phyloP scores from a whole-genome alignment of 2,329 filamentous ascomycete genomes.

The Reticulascus tulasneorum region DNA sequence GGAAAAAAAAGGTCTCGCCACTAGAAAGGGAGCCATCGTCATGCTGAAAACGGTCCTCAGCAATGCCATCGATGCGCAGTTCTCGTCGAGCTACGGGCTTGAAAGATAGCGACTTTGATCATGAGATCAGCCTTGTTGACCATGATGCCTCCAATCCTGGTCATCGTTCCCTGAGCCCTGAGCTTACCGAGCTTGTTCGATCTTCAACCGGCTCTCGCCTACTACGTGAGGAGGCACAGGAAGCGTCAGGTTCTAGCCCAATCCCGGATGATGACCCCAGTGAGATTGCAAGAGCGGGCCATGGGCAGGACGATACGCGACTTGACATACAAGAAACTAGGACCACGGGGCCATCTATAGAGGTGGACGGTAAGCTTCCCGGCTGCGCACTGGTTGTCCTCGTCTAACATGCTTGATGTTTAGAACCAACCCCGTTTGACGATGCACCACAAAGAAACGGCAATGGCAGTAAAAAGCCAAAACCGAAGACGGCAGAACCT shows the following conservation, averaged over 20 bases:
- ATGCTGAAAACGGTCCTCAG: constrained; percentile 9
- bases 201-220: constrained; percentile 8
- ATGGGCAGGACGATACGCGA: background rate
- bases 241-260: background rate
- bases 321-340: constrained; percentile 2
- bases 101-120: constrained; percentile 62
- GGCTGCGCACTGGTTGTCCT: background rate
- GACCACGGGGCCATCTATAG: constrained; percentile 12
- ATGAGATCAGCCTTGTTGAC: constrained; percentile 68
- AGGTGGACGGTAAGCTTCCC: constrained; percentile 9
- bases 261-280: background rate
- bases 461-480: constrained; percentile 1
- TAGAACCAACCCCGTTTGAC: constrained; percentile 10
- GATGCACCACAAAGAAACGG: constrained; percentile 1
- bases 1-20: no score
- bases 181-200: constrained; percentile 2
- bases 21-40: no score
- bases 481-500: constrained; percentile 24
- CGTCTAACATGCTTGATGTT: background rate
- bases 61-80: constrained; percentile 36
- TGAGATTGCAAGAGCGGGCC: background rate
- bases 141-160: no score
- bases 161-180: constrained; percentile 7
- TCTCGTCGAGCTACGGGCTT: constrained; percentile 53
- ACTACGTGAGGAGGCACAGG: constrained; percentile 7